Base-by-base conservation (phyloP, 495 filamentous ascomycete genomes). In the Hyaloscypha bicolor region DNA sequence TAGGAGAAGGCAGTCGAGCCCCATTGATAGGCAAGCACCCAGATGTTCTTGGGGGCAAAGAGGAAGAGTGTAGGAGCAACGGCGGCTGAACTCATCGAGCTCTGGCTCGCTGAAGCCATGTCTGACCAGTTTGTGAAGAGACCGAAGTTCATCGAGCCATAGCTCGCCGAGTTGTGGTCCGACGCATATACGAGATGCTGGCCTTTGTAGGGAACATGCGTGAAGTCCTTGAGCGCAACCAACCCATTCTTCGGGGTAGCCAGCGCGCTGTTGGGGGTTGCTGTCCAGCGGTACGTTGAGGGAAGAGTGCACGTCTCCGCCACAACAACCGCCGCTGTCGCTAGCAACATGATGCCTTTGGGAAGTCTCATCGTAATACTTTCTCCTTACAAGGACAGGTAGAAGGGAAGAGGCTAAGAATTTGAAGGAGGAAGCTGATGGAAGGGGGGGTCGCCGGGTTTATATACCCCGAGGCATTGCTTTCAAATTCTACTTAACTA, bases 21-120 rank as follows among this genome's bases (percentile, higher is more conserved):
- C 86, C 85, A 88, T 74, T 90, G 84, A 60, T 87, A 84, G 56
- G 83, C 83, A 3, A 89, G 80, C 16, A 88, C 75, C 86, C 87
- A 90, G 68, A 82, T 75, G 69, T 70, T 74, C 76, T 89, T 88
- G 0, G 86, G 87, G 12, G 69, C 64, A 71, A 89, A 90, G 80
- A 83, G 85, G 74, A 90, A 87, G 62, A 90, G 68, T 1, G 82
- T 85, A 2, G 87, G 87, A 1, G 87, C 87, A 16, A 89, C 87
- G n/a, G 85, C 75, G 55, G 69, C 72, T 0, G 51, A 19, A 56
- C 21, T 79, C 84, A 85, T 87, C 0, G 52, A 55, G 65, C 76
- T 87, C 71, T 89, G 86, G 69, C 72, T 80, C 0, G 84, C 85
- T 0, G 80, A 72, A 11, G 74, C 78, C 83, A 89, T 86, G 11